Evolutionary conservation across 139 green algal species (phyloP).

Genomic region (Yamagishiella unicocca): DNA sequence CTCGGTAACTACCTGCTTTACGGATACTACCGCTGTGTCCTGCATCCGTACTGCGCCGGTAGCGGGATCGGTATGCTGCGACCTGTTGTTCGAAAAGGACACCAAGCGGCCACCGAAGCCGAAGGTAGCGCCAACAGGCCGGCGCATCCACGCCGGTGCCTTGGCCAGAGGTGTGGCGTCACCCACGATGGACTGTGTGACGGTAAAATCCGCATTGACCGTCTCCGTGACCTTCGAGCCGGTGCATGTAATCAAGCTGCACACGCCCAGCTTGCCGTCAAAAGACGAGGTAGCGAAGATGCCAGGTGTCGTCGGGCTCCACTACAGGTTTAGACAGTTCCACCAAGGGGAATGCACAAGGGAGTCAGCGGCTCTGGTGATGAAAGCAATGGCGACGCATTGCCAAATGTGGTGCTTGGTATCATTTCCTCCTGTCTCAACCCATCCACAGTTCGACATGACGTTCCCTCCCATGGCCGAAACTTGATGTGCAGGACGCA

Average conservation of each 20-base stretch:
- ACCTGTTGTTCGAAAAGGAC: constrained; percentile 70
- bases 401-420: no score
- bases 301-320: constrained; percentile 78
- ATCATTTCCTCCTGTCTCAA: no score
- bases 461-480: no score
- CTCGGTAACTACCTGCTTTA: constrained; percentile 83
- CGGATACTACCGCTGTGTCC: constrained; percentile 4
- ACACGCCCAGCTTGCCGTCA: constrained; percentile 74
- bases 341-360: no score
- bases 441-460: no score
- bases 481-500: no score
- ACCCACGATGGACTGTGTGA: constrained; percentile 51
- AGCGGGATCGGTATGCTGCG: constrained; percentile 62
- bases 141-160: constrained; percentile 90
- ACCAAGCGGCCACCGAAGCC: constrained; percentile 91
- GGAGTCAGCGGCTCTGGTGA: no score
- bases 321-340: no score
- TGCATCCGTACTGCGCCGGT: constrained; percentile 18
- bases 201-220: constrained; percentile 73
- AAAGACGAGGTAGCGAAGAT: constrained; percentile 82
- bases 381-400: no score
- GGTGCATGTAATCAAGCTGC: constrained; percentile 77
- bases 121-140: constrained; percentile 83
- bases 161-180: constrained; percentile 64
- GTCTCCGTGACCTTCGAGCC: constrained; percentile 59